Percentiles rank a stretch among this genome's conserved stretches.
Evolutionary conservation across 495 filamentous ascomycete species (phyloP).

Genomic region (Aspergillus coremiiformis): DNA sequence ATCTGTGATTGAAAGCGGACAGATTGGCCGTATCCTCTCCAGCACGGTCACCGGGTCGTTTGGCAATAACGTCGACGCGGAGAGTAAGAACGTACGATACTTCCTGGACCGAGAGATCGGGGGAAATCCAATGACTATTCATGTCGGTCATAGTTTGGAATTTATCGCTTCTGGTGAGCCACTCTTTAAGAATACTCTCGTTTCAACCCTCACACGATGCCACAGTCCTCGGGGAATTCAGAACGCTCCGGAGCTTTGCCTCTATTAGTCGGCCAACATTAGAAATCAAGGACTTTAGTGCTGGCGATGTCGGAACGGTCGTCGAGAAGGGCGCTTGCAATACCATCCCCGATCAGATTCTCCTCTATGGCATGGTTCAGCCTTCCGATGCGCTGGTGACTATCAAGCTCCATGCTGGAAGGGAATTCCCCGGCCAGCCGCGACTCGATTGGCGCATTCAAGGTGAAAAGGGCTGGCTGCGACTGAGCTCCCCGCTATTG

Average conservation of each 20-base stretch:
- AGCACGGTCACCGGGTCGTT: not conserved
- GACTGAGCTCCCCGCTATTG: not conserved
- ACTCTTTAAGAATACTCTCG: not conserved
- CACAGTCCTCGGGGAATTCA: not conserved
- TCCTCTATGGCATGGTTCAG: not conserved
- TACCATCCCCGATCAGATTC: not conserved
- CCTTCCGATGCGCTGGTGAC: not conserved
- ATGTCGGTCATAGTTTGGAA: slow-evolving; percentile 1
- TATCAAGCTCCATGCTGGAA: not conserved
- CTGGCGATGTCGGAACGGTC: not conserved
- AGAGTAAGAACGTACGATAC: slow-evolving; percentile 1
- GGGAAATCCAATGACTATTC: slow-evolving; percentile 7
- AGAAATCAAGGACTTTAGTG: not conserved
- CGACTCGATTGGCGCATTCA: slow-evolving; percentile 7
- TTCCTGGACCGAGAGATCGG: slow-evolving; percentile 4
- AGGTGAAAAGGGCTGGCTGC: slow-evolving; percentile 1
- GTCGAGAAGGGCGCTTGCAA: not conserved
- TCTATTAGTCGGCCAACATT: not conserved
- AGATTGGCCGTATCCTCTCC: slow-evolving; percentile 1
- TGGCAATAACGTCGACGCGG: slow-evolving; percentile 1
- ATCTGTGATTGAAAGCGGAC: not conserved
- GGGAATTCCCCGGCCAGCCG: slow-evolving; percentile 3
- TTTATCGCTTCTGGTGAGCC: slow-evolving; percentile 1
- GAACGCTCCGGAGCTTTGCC: not conserved
- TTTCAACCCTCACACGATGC: not conserved